These are phyloP conservation scores for Phytopythium helicoides DNA, from an alignment of 352 stramenopile genomes.

Conservation along the genomic window DNA sequence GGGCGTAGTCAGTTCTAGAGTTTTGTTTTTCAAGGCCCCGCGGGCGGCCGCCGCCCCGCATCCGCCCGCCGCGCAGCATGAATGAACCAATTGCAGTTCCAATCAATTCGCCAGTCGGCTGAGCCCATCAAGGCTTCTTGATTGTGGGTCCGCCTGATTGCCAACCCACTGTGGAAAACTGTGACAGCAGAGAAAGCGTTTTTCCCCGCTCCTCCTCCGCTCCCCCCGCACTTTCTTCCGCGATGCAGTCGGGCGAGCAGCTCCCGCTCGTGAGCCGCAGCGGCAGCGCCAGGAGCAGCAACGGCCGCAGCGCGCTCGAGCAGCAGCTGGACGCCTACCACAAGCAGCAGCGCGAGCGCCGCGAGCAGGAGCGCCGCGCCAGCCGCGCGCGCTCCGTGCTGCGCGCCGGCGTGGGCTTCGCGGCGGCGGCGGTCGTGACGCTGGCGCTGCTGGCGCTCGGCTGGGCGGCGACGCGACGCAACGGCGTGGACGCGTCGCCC, in stretches of 20 bases:
- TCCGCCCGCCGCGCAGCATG: too few species aligned
- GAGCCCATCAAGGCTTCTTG: too few species aligned
- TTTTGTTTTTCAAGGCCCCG: slow-evolving; percentile 9
- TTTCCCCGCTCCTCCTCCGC: too few species aligned
- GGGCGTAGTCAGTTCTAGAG: slow-evolving; percentile 8
- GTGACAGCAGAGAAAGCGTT: too few species aligned
- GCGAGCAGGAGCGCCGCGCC: slow-evolving; percentile 13
- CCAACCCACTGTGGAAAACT: too few species aligned
- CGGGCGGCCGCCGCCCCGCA: too few species aligned
- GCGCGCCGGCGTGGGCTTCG: slow-evolving; percentile 33
- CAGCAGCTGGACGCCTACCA: slow-evolving; percentile 33
- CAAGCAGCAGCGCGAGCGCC: slow-evolving; percentile 14
- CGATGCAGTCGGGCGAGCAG: slow-evolving; percentile 11
- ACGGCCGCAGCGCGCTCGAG: slow-evolving; percentile 18
- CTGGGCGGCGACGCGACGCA: slow-evolving; percentile 23
- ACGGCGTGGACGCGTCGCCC: slow-evolving; percentile 27
- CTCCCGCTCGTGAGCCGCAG: slow-evolving; percentile 27
- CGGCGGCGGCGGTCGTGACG: slow-evolving; percentile 28
- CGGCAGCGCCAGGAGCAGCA: slow-evolving; percentile 6
- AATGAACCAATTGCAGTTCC: too few species aligned
- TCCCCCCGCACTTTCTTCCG: background rate
- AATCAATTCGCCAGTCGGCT: too few species aligned
- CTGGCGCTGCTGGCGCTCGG: slow-evolving; percentile 33
- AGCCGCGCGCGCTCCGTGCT: slow-evolving; percentile 23
- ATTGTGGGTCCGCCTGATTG: too few species aligned